Evolutionary conservation across 805 yeast species (phyloP), one percentile per base, ranked within the genome.

Genomic region (Sugiyamaella lignohabitans): DNA sequence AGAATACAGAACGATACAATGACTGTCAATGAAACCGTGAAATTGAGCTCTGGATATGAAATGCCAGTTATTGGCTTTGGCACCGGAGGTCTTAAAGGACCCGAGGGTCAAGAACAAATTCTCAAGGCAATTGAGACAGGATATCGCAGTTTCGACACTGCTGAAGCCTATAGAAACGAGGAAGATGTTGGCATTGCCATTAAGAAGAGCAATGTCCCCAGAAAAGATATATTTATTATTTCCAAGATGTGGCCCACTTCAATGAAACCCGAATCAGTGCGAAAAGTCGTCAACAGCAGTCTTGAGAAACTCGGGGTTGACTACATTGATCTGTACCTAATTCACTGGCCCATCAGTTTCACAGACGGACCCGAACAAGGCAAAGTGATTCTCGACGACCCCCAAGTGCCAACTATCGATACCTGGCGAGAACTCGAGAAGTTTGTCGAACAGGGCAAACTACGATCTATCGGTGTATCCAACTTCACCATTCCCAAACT

Each of bases 391-490:
- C 44, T 38, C 24, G 38, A 35, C 6, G 24, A 20, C 17, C 24
- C 24, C 16, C 38, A 35, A 35, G 41, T 38, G 8, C 51, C 51
- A 20, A 18, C 27, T 42, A 38, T 70, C 58, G 72, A 80, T 57
- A 79, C 86, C 18, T 84, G 79, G 79, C 78, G 74, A 56, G 66
- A 64, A 30, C 64, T 86, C 76, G 87, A 84, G 66, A 67, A 75
- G 55, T 65, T 83, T 43, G 70, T 77, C 41, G 66, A 66, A 23
- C 40, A 27, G 29, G 54, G 53, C 16, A 56, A 77, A 60, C 71
- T 77, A 21, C 76, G 71, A 55, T 77, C 88, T 21, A 75, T 86
- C 61, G 95, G 95, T 54, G 84, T 86, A 37, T 82, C 89, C 32
- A 86, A 86, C 67, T 78, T 80, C 61, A 73, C 84, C 17, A 64